Evolutionary conservation across 371 early-diverging fungal genomes (phyloP), one percentile per base, ranked within the genome.

Genomic region (Chytridiales sp.): DNA sequence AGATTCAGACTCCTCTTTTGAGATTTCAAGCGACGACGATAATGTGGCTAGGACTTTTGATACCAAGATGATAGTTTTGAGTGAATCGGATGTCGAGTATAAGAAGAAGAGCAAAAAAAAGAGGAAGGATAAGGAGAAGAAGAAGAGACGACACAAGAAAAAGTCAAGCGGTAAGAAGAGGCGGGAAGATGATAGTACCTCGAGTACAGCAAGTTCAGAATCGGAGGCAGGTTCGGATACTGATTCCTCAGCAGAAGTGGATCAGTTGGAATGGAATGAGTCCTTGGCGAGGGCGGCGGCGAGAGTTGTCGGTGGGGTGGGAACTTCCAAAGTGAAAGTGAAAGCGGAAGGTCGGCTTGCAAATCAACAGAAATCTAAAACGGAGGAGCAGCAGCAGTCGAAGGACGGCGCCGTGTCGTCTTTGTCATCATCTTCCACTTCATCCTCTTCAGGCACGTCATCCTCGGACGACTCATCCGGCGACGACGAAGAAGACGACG

Each of bases 401-500:
- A 38, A 38, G 38, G 8, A 8, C 17, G 8, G 11, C 8, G 8
- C 38, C 38, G 17, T 11, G 38, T 38, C 38, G 38, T 8, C 38
- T 38, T 11, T 11, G 38, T 8, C 38, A 17, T 11, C 48, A 29
- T 26, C 48, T 26, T 26, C 48, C 30, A 29, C 48, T 11, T 6
- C 9, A 31, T 48, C 48, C 26, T 11, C 27, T 26, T 48, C 48
- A 8, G 48, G 48, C 6, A 4, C 26, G 6, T 48, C 48, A 29
- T 48, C 48, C 13, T 26, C 26, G 4, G 24, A 26, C 30, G 5
- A 5, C 27, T 48, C 48, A 6, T 48, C 48, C 9, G 21, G 13
- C 27, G 48, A 48, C 26, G 48, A 48, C 13, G 48, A 48, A 31
- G 48, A 48, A 31, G 4, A 9, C 13, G 48, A 29, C 4, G 48